These are phyloP conservation scores for Pezicula neosporulosa DNA, from an alignment of 2,329 filamentous ascomycete genomes.

Conservation along the genomic window DNA sequence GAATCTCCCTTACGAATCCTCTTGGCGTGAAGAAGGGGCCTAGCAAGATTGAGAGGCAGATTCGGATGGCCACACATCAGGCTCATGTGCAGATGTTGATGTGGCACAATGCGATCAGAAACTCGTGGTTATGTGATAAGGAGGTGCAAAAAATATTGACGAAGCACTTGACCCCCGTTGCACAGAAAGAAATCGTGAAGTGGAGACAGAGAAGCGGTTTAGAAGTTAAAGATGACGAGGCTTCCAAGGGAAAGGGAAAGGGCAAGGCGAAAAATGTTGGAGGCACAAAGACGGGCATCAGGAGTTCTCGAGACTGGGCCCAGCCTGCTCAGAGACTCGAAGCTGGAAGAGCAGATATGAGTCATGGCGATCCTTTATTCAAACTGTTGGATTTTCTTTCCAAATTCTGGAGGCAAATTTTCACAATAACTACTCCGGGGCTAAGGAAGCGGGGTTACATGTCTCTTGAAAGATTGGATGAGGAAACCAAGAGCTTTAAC, in stretches of 20 bases:
- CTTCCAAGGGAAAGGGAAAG: constrained; percentile 29
- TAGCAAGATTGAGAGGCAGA: constrained; percentile 77
- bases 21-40: constrained; percentile 75
- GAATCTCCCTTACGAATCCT: constrained; percentile 58
- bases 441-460: constrained; percentile 90
- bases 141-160: constrained; percentile 74
- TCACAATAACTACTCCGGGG: constrained; percentile 72
- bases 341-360: constrained; percentile 70
- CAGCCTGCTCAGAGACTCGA: constrained; percentile 66
- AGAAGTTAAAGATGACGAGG: constrained; percentile 36
- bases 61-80: constrained; percentile 77
- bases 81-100: constrained; percentile 85
- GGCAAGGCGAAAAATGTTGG: constrained; percentile 31
- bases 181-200: constrained; percentile 62
- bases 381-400: constrained; percentile 72
- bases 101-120: constrained; percentile 85
- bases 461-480: constrained; percentile 68
- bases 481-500: constrained; percentile 68
- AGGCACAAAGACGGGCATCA: constrained; percentile 32
- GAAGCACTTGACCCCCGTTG: constrained; percentile 64
- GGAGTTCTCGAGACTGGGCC: constrained; percentile 66
- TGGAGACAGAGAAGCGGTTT: constrained; percentile 70
- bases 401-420: constrained; percentile 85
- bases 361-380: constrained; percentile 77
- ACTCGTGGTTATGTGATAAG: constrained; percentile 77